Base-by-base conservation (phyloP, 495 filamentous ascomycete genomes). In the Geopyxis carbonaria region DNA sequence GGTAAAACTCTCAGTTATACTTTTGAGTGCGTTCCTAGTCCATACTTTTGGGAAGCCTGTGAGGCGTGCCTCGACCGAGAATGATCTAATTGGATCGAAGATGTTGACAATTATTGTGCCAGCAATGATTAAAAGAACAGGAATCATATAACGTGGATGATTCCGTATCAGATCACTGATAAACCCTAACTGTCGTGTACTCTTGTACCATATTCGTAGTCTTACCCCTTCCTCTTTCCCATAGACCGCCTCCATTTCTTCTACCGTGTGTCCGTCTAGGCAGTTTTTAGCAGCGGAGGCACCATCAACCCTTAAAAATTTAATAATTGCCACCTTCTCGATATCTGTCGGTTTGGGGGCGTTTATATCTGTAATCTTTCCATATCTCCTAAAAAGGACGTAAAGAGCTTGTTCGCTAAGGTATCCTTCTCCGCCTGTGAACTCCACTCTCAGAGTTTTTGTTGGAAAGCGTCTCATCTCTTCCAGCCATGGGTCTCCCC, bases 21-120 rank as follows among this genome's bases (percentile, higher is more conserved):
- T n/a, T n/a, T n/a, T n/a, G n/a, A n/a, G n/a, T n/a, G n/a, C n/a
- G n/a, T n/a, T n/a, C n/a, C n/a, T n/a, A n/a, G n/a, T n/a, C n/a
- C n/a, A n/a, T n/a, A n/a, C n/a, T n/a, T n/a, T n/a, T n/a, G n/a
- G n/a, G n/a, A n/a, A 66, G n/a, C 71, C 66, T 34, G 80, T 83
- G 36, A 97, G 73, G 50, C 91, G 84, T 20, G 76, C 67, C 48
- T 80, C 78, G 59, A 97, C 74, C 59, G 92, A 94, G 53, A 84
- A 93, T 2, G 84, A 87, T 21, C 89, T 72, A 32, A 85, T 74
- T 8, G 89, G 89, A 50, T 97, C 89, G 50, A 97, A 95, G 0
- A 95, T 61, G 11, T 78, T 73, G n/a, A 92, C 80, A 0, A 85
- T 86, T 36, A 92, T 67, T n/a, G 74, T 70, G 0, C 83, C 83